Percentiles rank a stretch among this genome's conserved stretches.
phyloP scores from a whole-genome alignment of 2,329 filamentous ascomycete genomes.

The Pseudopyricularia cyperi region DNA sequence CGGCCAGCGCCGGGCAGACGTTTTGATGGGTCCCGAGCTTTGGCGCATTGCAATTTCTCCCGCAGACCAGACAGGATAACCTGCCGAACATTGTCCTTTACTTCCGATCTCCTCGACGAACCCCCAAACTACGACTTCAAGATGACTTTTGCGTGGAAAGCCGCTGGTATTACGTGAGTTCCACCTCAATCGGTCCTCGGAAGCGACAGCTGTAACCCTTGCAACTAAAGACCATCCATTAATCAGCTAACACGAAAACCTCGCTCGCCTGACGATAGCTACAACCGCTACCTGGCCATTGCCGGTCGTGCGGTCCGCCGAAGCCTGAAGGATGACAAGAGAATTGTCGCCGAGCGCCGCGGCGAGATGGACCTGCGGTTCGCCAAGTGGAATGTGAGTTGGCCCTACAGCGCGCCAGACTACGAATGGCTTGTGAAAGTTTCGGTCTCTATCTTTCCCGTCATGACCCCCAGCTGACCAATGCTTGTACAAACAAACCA shows the following conservation, averaged over 20 bases:
- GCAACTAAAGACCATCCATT: background rate
- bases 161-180: constrained; percentile 86
- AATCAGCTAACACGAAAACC: constrained; percentile 5
- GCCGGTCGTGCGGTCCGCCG: constrained; percentile 90
- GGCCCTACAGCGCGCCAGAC: background rate
- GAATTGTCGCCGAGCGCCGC: constrained; percentile 75
- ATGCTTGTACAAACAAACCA: constrained; percentile 29
- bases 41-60: constrained; percentile 9
- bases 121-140: constrained; percentile 31
- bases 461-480: background rate
- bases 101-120: constrained; percentile 15
- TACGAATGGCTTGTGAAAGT: background rate
- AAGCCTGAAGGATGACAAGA: constrained; percentile 91
- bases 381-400: constrained; percentile 87
- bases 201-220: background rate
- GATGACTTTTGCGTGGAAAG: constrained; percentile 98
- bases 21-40: background rate
- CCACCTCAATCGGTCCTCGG: background rate
- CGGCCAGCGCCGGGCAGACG: background rate
- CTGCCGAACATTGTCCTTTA: background rate
- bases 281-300: constrained; percentile 98
- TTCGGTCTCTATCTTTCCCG: no score
- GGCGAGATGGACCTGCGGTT: constrained; percentile 84
- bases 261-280: constrained; percentile 41
- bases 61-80: background rate